Percentiles rank a stretch among this genome's conserved stretches.
These are phyloP conservation scores for Phaeosphaeria sp. DNA, from an alignment of 2,329 filamentous ascomycete species.

Conservation along the genomic window DNA sequence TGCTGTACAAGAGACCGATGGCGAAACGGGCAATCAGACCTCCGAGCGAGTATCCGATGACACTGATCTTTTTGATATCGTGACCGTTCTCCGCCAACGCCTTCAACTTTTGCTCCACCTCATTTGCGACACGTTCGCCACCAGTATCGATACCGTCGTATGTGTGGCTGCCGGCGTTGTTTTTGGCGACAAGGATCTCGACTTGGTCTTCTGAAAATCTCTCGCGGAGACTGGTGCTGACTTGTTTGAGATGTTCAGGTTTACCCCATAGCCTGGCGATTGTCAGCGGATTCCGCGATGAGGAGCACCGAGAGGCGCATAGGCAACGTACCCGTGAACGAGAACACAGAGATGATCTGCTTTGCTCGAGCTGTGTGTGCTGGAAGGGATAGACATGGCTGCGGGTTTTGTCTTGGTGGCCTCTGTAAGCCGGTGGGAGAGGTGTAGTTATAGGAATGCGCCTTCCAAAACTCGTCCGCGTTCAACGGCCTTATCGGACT, in stretches of 20 bases:
- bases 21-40: constrained; percentile 87
- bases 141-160: constrained; percentile 74
- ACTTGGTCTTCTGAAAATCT: constrained; percentile 68
- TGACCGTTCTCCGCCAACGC: constrained; percentile 67
- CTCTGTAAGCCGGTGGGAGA: constrained; percentile 12
- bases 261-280: constrained; percentile 75
- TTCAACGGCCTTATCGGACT: constrained; percentile 21
- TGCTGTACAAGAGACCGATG: constrained; percentile 81
- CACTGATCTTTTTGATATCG: constrained; percentile 79
- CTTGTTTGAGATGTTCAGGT: constrained; percentile 72
- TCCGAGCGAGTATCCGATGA: constrained; percentile 89
- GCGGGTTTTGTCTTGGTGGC: constrained; percentile 1
- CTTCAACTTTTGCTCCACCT: constrained; percentile 67
- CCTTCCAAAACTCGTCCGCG: constrained; percentile 28
- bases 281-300: constrained; percentile 16
- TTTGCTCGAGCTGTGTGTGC: constrained; percentile 17
- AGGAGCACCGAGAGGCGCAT: constrained; percentile 3
- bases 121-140: constrained; percentile 69
- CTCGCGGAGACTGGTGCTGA: constrained; percentile 70
- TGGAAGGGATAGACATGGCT: constrained; percentile 20
- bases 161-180: constrained; percentile 74
- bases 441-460: constrained; percentile 13
- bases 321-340: constrained; percentile 70
- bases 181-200: constrained; percentile 74
- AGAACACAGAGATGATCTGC: constrained; percentile 77